These are phyloP conservation scores for Pterulicium gracile DNA, from an alignment of 1,284 basidiomycete species.

Conservation along the genomic window DNA sequence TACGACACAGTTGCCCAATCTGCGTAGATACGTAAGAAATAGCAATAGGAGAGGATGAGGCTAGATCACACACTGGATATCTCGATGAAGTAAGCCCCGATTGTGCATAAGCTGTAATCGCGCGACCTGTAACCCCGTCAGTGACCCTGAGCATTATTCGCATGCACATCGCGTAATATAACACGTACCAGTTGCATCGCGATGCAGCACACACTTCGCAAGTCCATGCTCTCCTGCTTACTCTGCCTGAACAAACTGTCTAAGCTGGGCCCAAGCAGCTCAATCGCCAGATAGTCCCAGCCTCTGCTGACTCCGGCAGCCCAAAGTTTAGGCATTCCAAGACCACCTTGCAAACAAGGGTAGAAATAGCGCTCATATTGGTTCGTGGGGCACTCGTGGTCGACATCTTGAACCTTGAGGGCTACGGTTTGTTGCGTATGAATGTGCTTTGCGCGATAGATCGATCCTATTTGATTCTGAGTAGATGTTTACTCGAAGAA, in stretches of 20 bases:
- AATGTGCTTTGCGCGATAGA: constrained; percentile 49
- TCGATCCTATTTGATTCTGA: constrained; percentile 32
- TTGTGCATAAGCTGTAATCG: constrained; percentile 63
- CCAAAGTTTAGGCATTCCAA: constrained; percentile 61
- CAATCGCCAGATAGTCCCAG: constrained; percentile 69
- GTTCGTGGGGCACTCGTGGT: constrained; percentile 68
- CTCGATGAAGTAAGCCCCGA: constrained; percentile 60
- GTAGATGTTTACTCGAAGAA: constrained; percentile 5
- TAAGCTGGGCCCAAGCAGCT: constrained; percentile 57
- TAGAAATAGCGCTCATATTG: constrained; percentile 57
- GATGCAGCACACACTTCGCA: constrained; percentile 59
- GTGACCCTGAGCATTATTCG: constrained; percentile 2
- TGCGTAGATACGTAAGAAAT: not conserved
- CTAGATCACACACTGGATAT: constrained; percentile 40
- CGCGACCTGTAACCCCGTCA: constrained; percentile 35
- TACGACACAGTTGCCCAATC: constrained; percentile 58
- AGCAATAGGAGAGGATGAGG: not conserved
- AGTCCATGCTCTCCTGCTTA: constrained; percentile 47
- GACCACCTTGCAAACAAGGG: constrained; percentile 59
- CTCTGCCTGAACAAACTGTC: constrained; percentile 47
- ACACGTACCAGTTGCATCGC: constrained; percentile 61
- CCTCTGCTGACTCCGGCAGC: constrained; percentile 44
- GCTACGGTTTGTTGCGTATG: constrained; percentile 49
- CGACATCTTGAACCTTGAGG: constrained; percentile 54
- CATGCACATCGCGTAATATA: not conserved